Evolutionary conservation across 2,329 filamentous ascomycete species (phyloP).

Genomic region (Trichoderma guizhouense): DNA sequence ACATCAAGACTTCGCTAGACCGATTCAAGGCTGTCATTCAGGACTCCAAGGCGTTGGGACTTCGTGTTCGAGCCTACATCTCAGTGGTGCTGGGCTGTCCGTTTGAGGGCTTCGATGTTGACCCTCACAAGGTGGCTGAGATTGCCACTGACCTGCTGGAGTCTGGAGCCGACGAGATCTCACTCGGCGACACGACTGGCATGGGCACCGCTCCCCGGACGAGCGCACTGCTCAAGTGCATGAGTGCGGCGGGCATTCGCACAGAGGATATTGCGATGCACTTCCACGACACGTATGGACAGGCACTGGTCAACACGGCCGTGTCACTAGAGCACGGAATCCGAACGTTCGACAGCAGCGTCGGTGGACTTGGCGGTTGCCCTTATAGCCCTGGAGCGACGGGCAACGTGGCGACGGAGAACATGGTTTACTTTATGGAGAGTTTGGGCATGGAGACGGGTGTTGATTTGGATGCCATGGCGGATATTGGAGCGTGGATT

Average conservation of each 20-base stretch:
- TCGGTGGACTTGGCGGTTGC: constrained; percentile 78
- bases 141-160: constrained; percentile 69
- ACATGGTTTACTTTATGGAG: constrained; percentile 75
- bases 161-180: constrained; percentile 88
- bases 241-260: constrained; percentile 64
- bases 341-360: constrained; percentile 73
- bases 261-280: constrained; percentile 74
- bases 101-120: constrained; percentile 64
- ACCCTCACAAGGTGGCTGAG: constrained; percentile 61
- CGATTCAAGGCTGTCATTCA: constrained; percentile 69
- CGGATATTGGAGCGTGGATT: constrained; percentile 71
- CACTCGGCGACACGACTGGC: constrained; percentile 84
- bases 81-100: constrained; percentile 79
- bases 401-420: constrained; percentile 82
- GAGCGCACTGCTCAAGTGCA: constrained; percentile 59
- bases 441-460: constrained; percentile 72
- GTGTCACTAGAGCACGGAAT: constrained; percentile 75
- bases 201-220: constrained; percentile 80
- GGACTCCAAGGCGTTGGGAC: constrained; percentile 59
- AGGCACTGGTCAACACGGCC: constrained; percentile 78
- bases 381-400: constrained; percentile 83
- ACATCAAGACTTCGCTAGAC: constrained; percentile 68
- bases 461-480: constrained; percentile 63
- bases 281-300: constrained; percentile 86
- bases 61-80: constrained; percentile 75